Conservation (phyloP, 495 filamentous ascomycete species). For the Penicillium pancosmium region DNA sequence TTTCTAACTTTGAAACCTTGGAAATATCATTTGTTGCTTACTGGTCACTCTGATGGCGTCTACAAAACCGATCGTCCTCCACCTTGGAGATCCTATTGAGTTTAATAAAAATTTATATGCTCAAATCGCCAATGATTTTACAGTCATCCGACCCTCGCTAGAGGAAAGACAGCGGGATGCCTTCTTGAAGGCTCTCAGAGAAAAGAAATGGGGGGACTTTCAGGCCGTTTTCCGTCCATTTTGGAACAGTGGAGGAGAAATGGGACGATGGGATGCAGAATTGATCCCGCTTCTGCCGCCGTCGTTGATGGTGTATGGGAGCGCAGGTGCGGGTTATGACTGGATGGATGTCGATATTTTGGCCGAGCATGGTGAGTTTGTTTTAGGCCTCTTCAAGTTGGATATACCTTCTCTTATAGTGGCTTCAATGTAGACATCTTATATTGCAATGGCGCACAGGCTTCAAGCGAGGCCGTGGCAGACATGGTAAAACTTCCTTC, state of each 20-base stretch:
- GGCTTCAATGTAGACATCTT: constrained; percentile 8
- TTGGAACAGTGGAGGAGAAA: constrained; percentile 16
- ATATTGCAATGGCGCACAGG: constrained; percentile 17
- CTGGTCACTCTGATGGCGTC: constrained; percentile 2
- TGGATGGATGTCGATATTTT: constrained; percentile 22
- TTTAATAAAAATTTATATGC: constrained; percentile 14
- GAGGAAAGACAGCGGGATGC: constrained; percentile 13
- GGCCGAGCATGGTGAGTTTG: constrained; percentile 15
- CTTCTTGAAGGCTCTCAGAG: constrained; percentile 9
- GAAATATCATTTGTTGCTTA: background rate
- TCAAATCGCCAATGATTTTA: constrained; percentile 9
- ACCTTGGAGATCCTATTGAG: constrained; percentile 18
- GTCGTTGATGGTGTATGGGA: constrained; percentile 15
- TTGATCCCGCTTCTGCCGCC: constrained; percentile 13
- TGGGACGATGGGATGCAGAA: constrained; percentile 21
- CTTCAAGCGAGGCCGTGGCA: constrained; percentile 19
- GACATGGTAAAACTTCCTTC: constrained; percentile 11
- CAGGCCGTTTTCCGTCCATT: constrained; percentile 16
- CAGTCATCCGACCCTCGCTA: constrained; percentile 8
- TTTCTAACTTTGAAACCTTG: background rate
- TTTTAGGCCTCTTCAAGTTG: background rate
- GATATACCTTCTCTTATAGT: background rate
- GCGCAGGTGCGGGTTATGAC: constrained; percentile 20
- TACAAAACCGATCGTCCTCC: constrained; percentile 14
- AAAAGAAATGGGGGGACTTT: constrained; percentile 19